These are phyloP conservation scores for Theobroma cacao DNA, from an alignment of 345 rosid species.

Conservation along the genomic window DNA sequence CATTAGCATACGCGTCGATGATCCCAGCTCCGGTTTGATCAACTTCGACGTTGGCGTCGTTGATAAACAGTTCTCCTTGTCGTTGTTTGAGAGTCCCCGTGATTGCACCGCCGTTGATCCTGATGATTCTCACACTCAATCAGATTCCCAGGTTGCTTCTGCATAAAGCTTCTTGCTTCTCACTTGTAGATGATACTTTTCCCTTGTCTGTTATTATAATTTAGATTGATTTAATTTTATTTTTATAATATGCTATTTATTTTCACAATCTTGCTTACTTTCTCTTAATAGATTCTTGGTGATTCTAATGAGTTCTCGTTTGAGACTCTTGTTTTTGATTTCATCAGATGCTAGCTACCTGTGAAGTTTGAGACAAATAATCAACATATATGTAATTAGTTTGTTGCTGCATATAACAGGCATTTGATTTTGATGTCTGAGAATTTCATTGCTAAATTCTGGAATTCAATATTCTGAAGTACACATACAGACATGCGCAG, in stretches of 20 bases:
- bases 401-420: background rate
- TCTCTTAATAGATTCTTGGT: background rate
- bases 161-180: background rate
- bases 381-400: background rate
- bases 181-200: background rate
- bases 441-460: background rate
- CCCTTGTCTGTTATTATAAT: background rate
- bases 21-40: constrained; percentile 63
- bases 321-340: background rate
- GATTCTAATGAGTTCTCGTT: background rate
- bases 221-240: background rate
- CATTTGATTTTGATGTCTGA: background rate
- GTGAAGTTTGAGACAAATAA: background rate
- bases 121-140: background rate
- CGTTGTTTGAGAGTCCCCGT: constrained; percentile 17
- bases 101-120: constrained; percentile 17
- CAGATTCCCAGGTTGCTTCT: constrained; percentile 7
- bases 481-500: background rate
- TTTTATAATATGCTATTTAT: background rate
- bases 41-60: constrained; percentile 41
- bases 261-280: background rate
- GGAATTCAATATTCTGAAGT: background rate
- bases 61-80: constrained; percentile 15
- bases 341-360: background rate
- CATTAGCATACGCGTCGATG: constrained; percentile 56